These are phyloP conservation scores for Microbotryum saponariae DNA, from an alignment of 1,284 basidiomycete genomes.

Conservation along the genomic window DNA sequence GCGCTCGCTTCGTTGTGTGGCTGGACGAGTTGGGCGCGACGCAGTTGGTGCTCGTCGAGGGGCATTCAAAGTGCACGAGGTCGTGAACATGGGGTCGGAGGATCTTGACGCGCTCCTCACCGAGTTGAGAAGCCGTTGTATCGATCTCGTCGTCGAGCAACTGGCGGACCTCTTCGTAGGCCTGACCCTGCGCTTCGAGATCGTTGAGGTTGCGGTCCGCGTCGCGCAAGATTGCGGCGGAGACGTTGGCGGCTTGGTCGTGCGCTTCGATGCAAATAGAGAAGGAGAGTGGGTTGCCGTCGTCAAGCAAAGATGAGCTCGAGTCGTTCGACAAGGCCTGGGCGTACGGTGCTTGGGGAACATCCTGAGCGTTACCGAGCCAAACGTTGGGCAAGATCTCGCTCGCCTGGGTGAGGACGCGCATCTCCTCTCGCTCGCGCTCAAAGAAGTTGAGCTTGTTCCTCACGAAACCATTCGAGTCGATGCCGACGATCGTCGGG, in stretches of 20 bases:
- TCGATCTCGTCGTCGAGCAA: constrained; percentile 5
- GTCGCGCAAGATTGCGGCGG: constrained; percentile 50
- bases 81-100: constrained; percentile 29
- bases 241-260: constrained; percentile 59
- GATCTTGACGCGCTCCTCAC: constrained; percentile 14
- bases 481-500: constrained; percentile 49
- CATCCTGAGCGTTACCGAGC: constrained; percentile 69
- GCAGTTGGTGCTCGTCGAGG: constrained; percentile 24
- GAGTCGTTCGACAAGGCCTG: constrained; percentile 48
- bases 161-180: constrained; percentile 26
- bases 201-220: constrained; percentile 14
- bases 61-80: constrained; percentile 38
- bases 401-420: constrained; percentile 71
- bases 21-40: background rate
- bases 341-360: constrained; percentile 45
- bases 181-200: constrained; percentile 38
- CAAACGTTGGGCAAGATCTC: constrained; percentile 61
- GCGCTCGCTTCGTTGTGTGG: constrained; percentile 1
- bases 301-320: constrained; percentile 35
- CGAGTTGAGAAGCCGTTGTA: constrained; percentile 5
- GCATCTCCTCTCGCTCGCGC: constrained; percentile 78
- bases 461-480: constrained; percentile 44
- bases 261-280: constrained; percentile 80
- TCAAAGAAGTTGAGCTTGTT: constrained; percentile 48
- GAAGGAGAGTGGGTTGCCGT: constrained; percentile 60